Evolutionary conservation across 371 early-diverging fungal genomes (phyloP).

Genomic region (Thermomucor indicae-seudaticae): DNA sequence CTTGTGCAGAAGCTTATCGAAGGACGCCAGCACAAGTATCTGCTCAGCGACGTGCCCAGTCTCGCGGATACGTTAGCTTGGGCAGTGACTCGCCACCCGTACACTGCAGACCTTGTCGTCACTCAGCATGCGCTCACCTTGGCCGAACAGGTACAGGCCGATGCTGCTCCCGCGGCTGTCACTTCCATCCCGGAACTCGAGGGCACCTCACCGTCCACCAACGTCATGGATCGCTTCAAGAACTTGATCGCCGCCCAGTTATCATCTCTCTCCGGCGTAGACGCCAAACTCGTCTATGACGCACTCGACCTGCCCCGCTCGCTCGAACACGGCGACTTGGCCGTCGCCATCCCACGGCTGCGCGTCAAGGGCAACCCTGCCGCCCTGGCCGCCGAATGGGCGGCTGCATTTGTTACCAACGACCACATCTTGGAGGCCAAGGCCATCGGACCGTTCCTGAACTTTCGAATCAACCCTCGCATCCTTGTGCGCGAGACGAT

Average conservation of each 20-base stretch:
- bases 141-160: conserved; percentile 19
- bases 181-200: conserved; percentile 35
- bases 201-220: conserved; percentile 48
- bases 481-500: conserved; percentile 53
- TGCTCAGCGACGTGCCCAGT: conserved; percentile 29
- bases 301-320: conserved; percentile 60
- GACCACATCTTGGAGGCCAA: conserved; percentile 53
- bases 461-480: conserved; percentile 72
- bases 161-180: conserved; percentile 19
- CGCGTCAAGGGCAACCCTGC: conserved; percentile 84
- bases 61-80: conserved; percentile 46
- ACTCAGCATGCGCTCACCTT: conserved; percentile 32
- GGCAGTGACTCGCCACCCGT: conserved; percentile 32
- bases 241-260: conserved; percentile 51
- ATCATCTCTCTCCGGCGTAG: conserved; percentile 39
- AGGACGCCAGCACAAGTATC: conserved; percentile 31
- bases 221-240: conserved; percentile 55
- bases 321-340: conserved; percentile 71
- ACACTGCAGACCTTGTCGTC: conserved; percentile 25
- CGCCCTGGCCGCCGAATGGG: conserved; percentile 70
- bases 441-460: conserved; percentile 80
- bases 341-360: conserved; percentile 82
- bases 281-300: conserved; percentile 41
- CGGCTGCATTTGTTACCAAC: conserved; percentile 63
- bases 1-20: conserved; percentile 18